Base-by-base conservation (phyloP, 2,329 filamentous ascomycete species). In the Neonectria coccinea region DNA sequence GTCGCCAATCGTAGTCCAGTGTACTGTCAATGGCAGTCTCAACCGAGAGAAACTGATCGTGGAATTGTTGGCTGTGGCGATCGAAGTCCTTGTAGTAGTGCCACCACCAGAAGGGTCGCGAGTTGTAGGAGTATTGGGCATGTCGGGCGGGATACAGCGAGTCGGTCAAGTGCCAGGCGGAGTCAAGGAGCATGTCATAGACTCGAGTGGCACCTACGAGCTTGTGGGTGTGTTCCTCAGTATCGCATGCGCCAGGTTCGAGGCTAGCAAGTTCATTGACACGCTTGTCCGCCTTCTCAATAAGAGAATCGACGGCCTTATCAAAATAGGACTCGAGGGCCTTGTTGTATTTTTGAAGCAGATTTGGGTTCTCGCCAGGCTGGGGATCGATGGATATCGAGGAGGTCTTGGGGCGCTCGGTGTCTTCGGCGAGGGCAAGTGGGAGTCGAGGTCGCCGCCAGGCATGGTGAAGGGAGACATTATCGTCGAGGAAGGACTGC, bases 401-500 rank as follows among this genome's bases (percentile, higher is more conserved):
- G 5, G 77, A 79, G 2, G 66, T 70, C 59, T 78, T 79, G 29
- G 67, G 65, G n/a, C 70, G 72, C 47, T 69, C 74, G 39, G 74
- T 71, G 56, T 80, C 78, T 64, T 78, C 73, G 16, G 66, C 64
- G 12, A 80, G 71, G 18, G 77, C 78, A 33, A 62, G 55, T 6
- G 78, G 77, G 11, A 80, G 69, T 10, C 65, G 64, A 18, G 77
- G 78, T 51, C 71, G 72, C 14, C 47, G 66, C n/a, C 62, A 60
- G n/a, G 58, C n/a, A 51, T 69, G 29, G 54, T 74, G 72, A 25
- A 77, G 60, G 12, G 65, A 73, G 42, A 91, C 82, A 59, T 85
- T 85, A 20, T 79, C 75, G 42, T 84, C 77, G 57, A 88, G 76
- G 66, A 91, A 92, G 76, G 82, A 85, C 60, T 81, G 76, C 1